phyloP scores from a whole-genome alignment of 306 rosid genomes.

The Luffa acutangula region DNA sequence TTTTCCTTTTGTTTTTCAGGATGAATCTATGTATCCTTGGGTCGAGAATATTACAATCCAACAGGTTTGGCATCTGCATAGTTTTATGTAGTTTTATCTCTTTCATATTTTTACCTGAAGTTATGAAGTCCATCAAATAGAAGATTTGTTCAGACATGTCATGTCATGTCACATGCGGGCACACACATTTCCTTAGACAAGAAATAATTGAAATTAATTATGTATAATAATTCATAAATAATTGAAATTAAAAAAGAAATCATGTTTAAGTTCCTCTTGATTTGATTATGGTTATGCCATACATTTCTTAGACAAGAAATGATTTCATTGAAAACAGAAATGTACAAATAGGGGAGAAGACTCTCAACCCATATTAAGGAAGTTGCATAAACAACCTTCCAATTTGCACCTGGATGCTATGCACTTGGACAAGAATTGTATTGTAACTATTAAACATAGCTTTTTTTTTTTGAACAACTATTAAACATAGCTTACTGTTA shows the following conservation, averaged over 20 bases:
- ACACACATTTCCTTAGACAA: neutral
- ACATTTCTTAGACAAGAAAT: neutral
- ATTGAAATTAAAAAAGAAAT: neutral
- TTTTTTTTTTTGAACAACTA: no score
- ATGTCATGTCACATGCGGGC: neutral
- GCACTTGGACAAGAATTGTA: neutral
- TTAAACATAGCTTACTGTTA: neutral
- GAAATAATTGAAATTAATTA: neutral
- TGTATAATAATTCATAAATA: neutral
- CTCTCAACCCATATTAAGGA: neutral
- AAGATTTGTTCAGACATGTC: neutral
- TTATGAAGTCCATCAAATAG: neutral
- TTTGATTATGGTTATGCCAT: neutral
- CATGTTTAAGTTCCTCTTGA: neutral
- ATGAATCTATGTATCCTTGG: slow-evolving; percentile 60
- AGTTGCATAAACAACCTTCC: neutral
- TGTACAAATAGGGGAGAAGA: neutral
- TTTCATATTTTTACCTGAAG: neutral
- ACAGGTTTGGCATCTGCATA: slow-evolving; percentile 33
- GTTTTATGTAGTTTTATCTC: neutral
- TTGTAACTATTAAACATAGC: neutral
- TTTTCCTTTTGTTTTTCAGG: slow-evolving; percentile 25
- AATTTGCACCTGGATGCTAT: neutral
- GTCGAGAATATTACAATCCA: slow-evolving; percentile 39
- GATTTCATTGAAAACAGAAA: neutral